phyloP scores from a whole-genome alignment of 768 basidiomycete genomes.

The Suillus discolor region DNA sequence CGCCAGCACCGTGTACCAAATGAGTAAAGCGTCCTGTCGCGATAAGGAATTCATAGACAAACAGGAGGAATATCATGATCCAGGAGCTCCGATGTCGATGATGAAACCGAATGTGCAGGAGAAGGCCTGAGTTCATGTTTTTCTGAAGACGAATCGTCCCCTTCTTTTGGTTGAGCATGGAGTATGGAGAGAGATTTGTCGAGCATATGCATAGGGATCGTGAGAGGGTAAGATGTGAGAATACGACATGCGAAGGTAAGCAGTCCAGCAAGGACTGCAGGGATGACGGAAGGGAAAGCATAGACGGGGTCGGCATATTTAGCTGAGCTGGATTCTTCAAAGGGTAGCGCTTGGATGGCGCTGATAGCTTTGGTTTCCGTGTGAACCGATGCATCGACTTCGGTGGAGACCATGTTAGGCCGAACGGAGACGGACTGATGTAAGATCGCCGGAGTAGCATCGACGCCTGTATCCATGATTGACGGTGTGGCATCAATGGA shows the following conservation, averaged over 20 bases:
- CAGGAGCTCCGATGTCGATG: slow-evolving; percentile 28
- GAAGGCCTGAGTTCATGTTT: slow-evolving; percentile 31
- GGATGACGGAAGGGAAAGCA: slow-evolving; percentile 33
- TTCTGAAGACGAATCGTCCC: slow-evolving; percentile 29
- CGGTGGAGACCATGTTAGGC: slow-evolving; percentile 29
- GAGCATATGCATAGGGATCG: slow-evolving; percentile 46
- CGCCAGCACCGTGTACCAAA: slow-evolving; percentile 49
- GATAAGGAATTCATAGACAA: slow-evolving; percentile 51
- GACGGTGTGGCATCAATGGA: slow-evolving; percentile 57
- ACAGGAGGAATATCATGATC: slow-evolving; percentile 44
- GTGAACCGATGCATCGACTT: slow-evolving; percentile 35
- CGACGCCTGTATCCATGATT: slow-evolving; percentile 46
- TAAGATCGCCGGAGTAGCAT: slow-evolving; percentile 39
- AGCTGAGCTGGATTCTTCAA: slow-evolving; percentile 24
- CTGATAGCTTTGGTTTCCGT: slow-evolving; percentile 18
- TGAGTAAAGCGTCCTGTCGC: slow-evolving; percentile 41
- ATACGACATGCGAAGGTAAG: slow-evolving; percentile 51
- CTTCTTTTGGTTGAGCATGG: slow-evolving; percentile 32
- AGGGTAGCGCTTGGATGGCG: slow-evolving; percentile 20
- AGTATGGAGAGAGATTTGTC: slow-evolving; percentile 39
- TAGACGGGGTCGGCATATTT: slow-evolving; percentile 30
- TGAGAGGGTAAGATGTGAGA: slow-evolving; percentile 52
- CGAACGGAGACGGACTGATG: slow-evolving; percentile 37
- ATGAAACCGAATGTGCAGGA: slow-evolving; percentile 26
- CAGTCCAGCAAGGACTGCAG: slow-evolving; percentile 36